These are phyloP conservation scores for Ophiocordyceps sinensis DNA, from an alignment of 2,329 filamentous ascomycete species.

Conservation along the genomic window DNA sequence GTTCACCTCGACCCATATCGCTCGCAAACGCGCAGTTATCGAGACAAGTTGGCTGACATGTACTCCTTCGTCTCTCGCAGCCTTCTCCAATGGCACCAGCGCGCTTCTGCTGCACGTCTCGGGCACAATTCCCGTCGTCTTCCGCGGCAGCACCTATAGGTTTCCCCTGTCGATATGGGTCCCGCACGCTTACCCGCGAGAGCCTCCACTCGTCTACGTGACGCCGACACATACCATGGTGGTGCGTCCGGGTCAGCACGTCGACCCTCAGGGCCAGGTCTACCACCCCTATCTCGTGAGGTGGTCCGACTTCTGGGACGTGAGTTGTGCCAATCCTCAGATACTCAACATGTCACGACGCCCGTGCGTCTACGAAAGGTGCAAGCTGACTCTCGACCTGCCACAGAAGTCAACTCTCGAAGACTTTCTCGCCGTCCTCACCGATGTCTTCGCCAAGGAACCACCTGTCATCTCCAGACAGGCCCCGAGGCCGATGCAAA, in stretches of 20 bases:
- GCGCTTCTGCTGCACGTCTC: slow-evolving; percentile 74
- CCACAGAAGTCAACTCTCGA: slow-evolving; percentile 63
- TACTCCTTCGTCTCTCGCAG: slow-evolving; percentile 30
- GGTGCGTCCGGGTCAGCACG: slow-evolving; percentile 84
- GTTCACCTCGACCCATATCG: neutral
- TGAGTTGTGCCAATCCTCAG: slow-evolving; percentile 26
- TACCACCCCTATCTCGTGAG: slow-evolving; percentile 92
- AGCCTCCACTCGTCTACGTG: slow-evolving; percentile 78
- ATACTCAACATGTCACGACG: neutral
- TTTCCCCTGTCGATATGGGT: slow-evolving; percentile 92
- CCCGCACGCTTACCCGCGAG: slow-evolving; percentile 75
- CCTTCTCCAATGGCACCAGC: slow-evolving; percentile 76
- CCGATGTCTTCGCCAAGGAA: slow-evolving; percentile 85
- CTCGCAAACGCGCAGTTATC: neutral
- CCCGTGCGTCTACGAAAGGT: neutral
- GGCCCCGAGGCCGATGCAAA: slow-evolving; percentile 27
- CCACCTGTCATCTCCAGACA: slow-evolving; percentile 74
- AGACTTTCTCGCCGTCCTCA: slow-evolving; percentile 69
- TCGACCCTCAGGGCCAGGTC: slow-evolving; percentile 80
- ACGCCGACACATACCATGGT: slow-evolving; percentile 79
- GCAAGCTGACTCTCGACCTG: slow-evolving; percentile 1
- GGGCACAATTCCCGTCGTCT: slow-evolving; percentile 81
- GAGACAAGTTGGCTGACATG: neutral
- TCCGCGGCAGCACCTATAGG: slow-evolving; percentile 76
- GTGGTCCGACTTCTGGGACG: slow-evolving; percentile 84